Base-by-base conservation (phyloP, 305 asterid species). In the Petunia hybrid region DNA sequence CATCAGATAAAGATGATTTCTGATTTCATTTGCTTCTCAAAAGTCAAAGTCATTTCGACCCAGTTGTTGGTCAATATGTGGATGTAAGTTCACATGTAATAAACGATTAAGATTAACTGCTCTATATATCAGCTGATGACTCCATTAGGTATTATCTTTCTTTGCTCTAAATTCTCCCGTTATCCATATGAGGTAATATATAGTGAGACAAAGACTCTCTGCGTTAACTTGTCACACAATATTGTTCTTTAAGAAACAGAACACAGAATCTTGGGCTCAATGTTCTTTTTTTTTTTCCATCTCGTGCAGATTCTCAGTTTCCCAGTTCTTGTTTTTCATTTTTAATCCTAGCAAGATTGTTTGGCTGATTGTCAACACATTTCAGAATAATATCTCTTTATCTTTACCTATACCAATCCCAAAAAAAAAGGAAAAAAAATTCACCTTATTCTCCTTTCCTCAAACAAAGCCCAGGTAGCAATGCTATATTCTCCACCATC, bases 31-130 rank as follows among this genome's bases (percentile, higher is more conserved):
- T 73, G 63, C 45, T 71, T 51, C 76, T 68, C 16, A n/a, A 35
- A 48, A 48, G 14, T 51, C 78, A 13, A 51, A 73, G 74, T n/a
- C 63, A 6, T 73, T 71, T 71, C 77, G 42, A 71, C 0, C 77
- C 16, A 22, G 42, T 22, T 31, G 60, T 46, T 71, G 2, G 6
- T 5, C 9, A 60, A 31, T 46, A 31, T 71, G 77, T 46, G 42
- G 60, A 70, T 70, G 61, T 46, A 22, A 10, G 31, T 9, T 9
- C 31, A 60, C 0, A 3, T 35, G 61, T 48, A 57, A 12, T 31
- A 12, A n/a, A n/a, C n/a, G n/a, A n/a, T n/a, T 71, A 6, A 22
- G 77, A 10, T 45, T 70, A 22, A 22, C 42, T 6, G 1, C 45
- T 35, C 5, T 71, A 48, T 71, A 48, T 0, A 48, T 35, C 62